These are phyloP conservation scores for Rhizopogon salebrosus DNA, from an alignment of 768 basidiomycete species.

Conservation along the genomic window DNA sequence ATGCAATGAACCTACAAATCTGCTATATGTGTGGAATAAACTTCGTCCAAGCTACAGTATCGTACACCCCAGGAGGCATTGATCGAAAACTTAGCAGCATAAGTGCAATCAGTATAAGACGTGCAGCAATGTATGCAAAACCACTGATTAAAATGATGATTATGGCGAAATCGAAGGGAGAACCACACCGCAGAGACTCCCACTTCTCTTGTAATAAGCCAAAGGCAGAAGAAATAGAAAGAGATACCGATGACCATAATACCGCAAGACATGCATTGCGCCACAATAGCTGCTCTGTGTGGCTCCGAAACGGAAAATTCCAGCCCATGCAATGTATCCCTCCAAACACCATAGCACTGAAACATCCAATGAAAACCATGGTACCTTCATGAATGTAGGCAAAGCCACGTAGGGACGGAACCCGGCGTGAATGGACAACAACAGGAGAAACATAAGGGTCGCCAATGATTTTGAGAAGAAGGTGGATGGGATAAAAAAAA, in stretches of 20 bases:
- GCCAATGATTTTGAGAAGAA: neutral
- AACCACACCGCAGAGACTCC: no score
- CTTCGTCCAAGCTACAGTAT: no score
- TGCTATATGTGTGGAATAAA: conserved; percentile 8
- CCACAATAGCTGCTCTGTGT: conserved; percentile 17
- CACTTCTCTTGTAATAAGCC: no score
- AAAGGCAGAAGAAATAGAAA: neutral
- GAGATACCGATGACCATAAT: neutral
- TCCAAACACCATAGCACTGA: no score
- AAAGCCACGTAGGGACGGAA: neutral
- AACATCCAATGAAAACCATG: no score
- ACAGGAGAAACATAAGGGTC: neutral
- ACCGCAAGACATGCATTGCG: conserved; percentile 12
- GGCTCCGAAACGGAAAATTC: conserved; percentile 14
- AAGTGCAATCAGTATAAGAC: conserved; percentile 7
- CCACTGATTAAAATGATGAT: no score
- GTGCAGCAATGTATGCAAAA: conserved; percentile 8
- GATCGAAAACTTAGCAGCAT: no score
- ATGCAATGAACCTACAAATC: neutral
- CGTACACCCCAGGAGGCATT: no score
- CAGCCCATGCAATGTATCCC: no score
- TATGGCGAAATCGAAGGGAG: no score
- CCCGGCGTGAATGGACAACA: neutral
- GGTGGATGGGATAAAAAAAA: neutral
- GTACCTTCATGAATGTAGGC: neutral